These are phyloP conservation scores for Durio zibethinus DNA, from an alignment of 345 rosid species.

Conservation along the genomic window DNA sequence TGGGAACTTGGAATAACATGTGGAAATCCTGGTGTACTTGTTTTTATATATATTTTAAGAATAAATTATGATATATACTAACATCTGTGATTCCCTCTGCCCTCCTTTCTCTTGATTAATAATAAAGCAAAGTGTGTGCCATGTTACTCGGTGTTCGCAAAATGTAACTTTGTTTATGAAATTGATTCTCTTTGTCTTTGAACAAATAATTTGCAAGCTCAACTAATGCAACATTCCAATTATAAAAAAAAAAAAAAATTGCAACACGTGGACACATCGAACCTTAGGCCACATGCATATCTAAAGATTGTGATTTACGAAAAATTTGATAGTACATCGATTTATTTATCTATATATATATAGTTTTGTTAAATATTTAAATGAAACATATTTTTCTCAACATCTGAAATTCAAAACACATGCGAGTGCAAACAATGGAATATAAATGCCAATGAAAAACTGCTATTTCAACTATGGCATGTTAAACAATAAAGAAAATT, in stretches of 20 bases:
- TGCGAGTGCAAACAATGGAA: too few relatives aligned
- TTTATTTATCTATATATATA: too few relatives aligned
- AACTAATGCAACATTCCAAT: background rate
- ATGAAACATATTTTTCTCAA: too few relatives aligned
- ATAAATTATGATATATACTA: too few relatives aligned
- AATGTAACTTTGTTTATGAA: background rate
- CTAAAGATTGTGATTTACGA: background rate
- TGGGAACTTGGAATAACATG: background rate
- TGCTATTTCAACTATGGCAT: background rate
- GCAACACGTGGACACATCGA: background rate
- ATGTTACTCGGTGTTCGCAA: background rate
- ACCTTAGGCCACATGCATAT: background rate
- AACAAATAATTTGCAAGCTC: background rate
- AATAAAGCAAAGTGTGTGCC: background rate
- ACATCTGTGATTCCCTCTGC: background rate
- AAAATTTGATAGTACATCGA: background rate
- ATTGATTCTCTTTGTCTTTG: background rate
- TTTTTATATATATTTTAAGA: too few relatives aligned
- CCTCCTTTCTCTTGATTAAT: background rate
- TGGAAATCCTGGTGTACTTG: background rate
- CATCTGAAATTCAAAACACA: too few relatives aligned
- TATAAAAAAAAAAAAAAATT: background rate
- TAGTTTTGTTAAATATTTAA: too few relatives aligned
- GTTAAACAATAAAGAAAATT: background rate
- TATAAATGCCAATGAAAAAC: too few relatives aligned